Evolutionary conservation across 768 basidiomycete species (phyloP), one percentile per base, ranked within the genome.

Genomic region (Pulveroboletus sp.): DNA sequence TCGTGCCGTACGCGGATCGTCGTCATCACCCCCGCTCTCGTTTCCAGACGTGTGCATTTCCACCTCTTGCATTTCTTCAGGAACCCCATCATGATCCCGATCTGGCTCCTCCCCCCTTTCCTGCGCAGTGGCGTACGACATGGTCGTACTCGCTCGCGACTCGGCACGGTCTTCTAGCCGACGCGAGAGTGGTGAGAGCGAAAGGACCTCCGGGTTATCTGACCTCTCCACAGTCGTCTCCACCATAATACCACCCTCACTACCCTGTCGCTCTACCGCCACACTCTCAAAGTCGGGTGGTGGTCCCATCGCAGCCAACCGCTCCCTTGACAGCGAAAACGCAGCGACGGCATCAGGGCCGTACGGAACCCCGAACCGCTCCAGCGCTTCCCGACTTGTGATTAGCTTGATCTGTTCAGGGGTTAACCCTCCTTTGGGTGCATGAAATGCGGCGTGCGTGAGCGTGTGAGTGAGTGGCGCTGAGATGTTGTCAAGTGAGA

Each of bases 401-500:
- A 92, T 84, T 47, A 89, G 70, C 61, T 77, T 83, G 50, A 92
- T 66, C 55, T 80, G 78, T 35, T 79, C 78, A 0, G 75, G 64
- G 7, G 77, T 79, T 45, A 64, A 16, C 0, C 79, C 78, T 5
- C 68, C 62, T 42, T 65, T 64, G 19, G 78, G 78, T 49, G 81
- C 86, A 16, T 77, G 76, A 53, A 89, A 86, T 61, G 85, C 83
- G 2, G 88, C 83, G 20, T 85, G 81, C 19, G 78, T 71, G 23
- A 78, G 70, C 11, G 89, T 91, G 63, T 92, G 86, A 6, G 82
- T 76, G 9, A 92, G 76, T 7, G 89, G 89, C 5, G 85, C 62
- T 6, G 86, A 89, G 49, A 92, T 91, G 10, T 79, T 86, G 55
- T 81, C 73, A 30, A 89, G 72, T 16, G 88, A 88, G 48, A 88